These are phyloP conservation scores for Erigeron canadensis DNA, from an alignment of 129 eudicot species.

Conservation along the genomic window DNA sequence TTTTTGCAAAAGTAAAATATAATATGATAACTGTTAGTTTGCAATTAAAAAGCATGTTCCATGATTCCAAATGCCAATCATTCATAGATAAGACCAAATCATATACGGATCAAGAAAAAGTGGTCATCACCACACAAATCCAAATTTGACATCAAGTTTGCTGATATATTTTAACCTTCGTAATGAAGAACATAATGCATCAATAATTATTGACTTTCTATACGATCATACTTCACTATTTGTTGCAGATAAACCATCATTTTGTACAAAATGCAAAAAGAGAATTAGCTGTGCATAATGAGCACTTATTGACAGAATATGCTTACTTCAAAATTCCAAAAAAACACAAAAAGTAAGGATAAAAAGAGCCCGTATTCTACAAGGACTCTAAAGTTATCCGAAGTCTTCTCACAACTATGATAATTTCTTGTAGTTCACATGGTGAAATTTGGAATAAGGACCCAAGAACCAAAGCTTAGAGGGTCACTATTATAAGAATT, in stretches of 20 bases:
- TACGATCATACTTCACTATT: neutral
- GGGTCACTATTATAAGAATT: neutral
- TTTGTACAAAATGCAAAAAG: neutral
- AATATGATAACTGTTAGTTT: neutral
- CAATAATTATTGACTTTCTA: neutral
- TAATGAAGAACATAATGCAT: too few species aligned
- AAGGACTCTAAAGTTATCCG: neutral
- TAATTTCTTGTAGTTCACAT: neutral
- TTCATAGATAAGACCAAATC: neutral
- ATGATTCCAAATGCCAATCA: neutral
- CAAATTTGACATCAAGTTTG: neutral
- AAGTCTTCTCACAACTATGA: neutral
- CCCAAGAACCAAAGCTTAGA: neutral
- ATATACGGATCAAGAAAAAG: neutral
- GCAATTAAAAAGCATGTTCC: neutral
- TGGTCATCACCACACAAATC: neutral
- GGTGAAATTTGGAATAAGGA: neutral
- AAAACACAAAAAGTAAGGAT: too few species aligned
- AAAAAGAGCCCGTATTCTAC: neutral
- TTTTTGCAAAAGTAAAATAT: neutral
- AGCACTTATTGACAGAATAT: neutral
- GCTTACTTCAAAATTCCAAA: neutral
- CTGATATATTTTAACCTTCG: neutral
- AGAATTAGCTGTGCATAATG: neutral
- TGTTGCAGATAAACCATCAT: neutral